Evolutionary conservation across 2,329 filamentous ascomycete genomes (phyloP).

Genomic region (Trichophyton equinum): DNA sequence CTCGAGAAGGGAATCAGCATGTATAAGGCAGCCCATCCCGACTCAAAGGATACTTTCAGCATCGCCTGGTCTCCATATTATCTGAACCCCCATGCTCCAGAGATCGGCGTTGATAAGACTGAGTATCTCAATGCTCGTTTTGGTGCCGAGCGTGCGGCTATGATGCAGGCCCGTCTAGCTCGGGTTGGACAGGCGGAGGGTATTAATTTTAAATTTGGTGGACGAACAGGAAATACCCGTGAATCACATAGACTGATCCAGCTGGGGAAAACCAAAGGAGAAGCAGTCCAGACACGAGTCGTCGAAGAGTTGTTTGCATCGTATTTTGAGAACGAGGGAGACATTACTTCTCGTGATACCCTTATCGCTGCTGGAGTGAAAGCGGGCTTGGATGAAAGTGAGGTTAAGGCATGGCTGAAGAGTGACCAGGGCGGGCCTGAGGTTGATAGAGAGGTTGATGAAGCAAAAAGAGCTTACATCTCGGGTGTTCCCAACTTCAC

Average conservation of each 20-base stretch:
- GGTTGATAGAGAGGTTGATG: constrained; percentile 45
- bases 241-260: constrained; percentile 69
- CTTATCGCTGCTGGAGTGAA: constrained; percentile 39
- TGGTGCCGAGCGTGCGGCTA: constrained; percentile 45
- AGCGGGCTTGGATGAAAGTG: constrained; percentile 34
- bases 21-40: constrained; percentile 52
- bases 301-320: constrained; percentile 51
- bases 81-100: constrained; percentile 54
- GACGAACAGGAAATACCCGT: constrained; percentile 61
- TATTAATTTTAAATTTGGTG: constrained; percentile 60
- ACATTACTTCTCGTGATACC: constrained; percentile 47
- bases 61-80: constrained; percentile 71
- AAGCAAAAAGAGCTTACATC: constrained; percentile 43
- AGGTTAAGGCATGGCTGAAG: constrained; percentile 44
- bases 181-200: constrained; percentile 51
- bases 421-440: constrained; percentile 43
- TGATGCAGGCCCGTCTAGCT: constrained; percentile 47
- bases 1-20: constrained; percentile 58
- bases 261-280: constrained; percentile 47
- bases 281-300: constrained; percentile 44
- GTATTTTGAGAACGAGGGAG: constrained; percentile 53
- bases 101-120: constrained; percentile 38
- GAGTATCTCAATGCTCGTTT: constrained; percentile 52
- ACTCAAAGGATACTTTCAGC: constrained; percentile 51
- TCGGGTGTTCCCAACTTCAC: constrained; percentile 64